These are phyloP conservation scores for Dactylellina haptotyla DNA, from an alignment of 2,329 filamentous ascomycete species.

Conservation along the genomic window DNA sequence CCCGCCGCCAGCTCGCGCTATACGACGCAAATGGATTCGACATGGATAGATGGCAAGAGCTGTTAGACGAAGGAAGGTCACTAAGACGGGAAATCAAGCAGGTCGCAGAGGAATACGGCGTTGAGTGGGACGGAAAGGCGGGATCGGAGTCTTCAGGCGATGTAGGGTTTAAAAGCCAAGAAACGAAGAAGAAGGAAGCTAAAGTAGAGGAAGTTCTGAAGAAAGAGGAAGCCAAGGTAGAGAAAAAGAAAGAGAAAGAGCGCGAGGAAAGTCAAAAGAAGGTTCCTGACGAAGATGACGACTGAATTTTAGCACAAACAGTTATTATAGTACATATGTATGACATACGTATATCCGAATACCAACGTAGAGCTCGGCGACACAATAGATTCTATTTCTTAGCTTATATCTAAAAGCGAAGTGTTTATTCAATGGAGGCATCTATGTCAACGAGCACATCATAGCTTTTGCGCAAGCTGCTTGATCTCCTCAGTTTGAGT, in stretches of 20 bases:
- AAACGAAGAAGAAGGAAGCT: conserved; percentile 68
- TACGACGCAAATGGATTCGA: conserved; percentile 82
- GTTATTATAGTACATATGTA: too few relatives aligned
- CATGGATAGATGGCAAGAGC: conserved; percentile 76
- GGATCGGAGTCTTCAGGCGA: conserved; percentile 68
- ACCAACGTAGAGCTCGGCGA: too few relatives aligned
- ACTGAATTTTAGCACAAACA: neutral
- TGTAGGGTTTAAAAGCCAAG: conserved; percentile 66
- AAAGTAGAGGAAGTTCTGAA: conserved; percentile 65
- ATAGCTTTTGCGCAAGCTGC: conserved; percentile 65
- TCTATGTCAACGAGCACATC: neutral
- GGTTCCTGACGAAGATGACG: conserved; percentile 15
- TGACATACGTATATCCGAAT: too few relatives aligned
- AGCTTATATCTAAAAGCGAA: too few relatives aligned
- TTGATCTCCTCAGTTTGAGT: conserved; percentile 67
- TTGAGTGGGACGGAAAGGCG: conserved; percentile 82
- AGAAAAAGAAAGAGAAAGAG: conserved; percentile 61
- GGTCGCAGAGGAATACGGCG: conserved; percentile 86
- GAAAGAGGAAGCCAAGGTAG: conserved; percentile 59
- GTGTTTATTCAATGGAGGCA: too few relatives aligned
- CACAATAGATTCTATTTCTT: too few relatives aligned
- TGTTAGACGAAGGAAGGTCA: conserved; percentile 82
- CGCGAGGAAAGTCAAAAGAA: conserved; percentile 54
- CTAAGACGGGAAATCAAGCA: conserved; percentile 81
- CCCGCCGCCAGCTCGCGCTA: conserved; percentile 76